Evolutionary conservation across 441 rosid genomes (phyloP).

Genomic region (Arabidopsis hybrid): DNA sequence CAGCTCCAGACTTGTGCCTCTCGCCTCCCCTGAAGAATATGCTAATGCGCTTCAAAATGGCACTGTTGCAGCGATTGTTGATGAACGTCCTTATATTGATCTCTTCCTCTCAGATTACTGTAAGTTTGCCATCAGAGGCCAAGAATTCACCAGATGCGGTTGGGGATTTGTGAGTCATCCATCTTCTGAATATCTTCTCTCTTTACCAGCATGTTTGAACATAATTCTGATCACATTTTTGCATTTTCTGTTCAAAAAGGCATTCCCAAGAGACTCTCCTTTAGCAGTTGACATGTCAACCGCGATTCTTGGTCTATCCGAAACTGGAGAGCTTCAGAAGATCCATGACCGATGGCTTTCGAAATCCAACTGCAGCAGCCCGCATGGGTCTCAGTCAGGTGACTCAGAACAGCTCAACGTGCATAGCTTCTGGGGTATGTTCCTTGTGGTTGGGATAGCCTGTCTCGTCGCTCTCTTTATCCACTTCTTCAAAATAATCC

Average conservation of each 20-base stretch:
- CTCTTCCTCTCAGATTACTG: conserved; percentile 81
- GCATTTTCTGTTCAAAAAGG: conserved; percentile 49
- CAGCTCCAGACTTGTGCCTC: conserved; percentile 77
- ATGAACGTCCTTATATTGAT: conserved; percentile 78
- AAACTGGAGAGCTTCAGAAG: conserved; percentile 85
- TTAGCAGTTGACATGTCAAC: conserved; percentile 91
- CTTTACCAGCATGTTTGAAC: conserved; percentile 26
- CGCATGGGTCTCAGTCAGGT: conserved; percentile 44
- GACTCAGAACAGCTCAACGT: conserved; percentile 68
- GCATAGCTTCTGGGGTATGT: conserved; percentile 84
- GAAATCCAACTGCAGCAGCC: conserved; percentile 54
- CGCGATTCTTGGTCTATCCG: conserved; percentile 80
- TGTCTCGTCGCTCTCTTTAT: conserved; percentile 70
- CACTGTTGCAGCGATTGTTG: conserved; percentile 84
- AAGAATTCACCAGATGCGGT: conserved; percentile 81
- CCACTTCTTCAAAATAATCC: conserved; percentile 58
- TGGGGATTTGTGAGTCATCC: conserved; percentile 90
- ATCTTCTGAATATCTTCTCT: conserved; percentile 13
- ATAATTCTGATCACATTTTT: conserved; percentile 23
- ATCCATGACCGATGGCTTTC: conserved; percentile 83
- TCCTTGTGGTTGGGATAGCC: conserved; percentile 69
- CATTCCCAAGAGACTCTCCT: conserved; percentile 89
- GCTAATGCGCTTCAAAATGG: conserved; percentile 66
- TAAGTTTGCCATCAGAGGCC: conserved; percentile 76
- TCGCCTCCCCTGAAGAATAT: conserved; percentile 83